Evolutionary conservation across 2,329 filamentous ascomycete species (phyloP), one percentile per base, ranked within the genome.

Genomic region (Waltergamsia citrina): DNA sequence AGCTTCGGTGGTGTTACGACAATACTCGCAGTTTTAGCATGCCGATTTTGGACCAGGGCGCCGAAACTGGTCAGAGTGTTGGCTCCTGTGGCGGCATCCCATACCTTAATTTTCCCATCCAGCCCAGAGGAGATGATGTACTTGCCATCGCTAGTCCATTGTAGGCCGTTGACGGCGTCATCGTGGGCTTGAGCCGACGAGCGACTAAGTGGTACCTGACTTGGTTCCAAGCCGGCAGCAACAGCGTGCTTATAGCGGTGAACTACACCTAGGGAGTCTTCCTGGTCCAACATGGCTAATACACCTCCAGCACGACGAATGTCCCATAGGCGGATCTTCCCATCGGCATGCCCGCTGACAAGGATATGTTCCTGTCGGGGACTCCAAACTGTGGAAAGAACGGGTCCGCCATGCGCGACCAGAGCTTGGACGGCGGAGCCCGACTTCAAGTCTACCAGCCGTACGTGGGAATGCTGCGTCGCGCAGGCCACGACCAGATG

Each of bases 41-140:
- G 78, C 43, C 62, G 69, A 52, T 95, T 95, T 46, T 79, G 81
- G 26, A 95, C 69, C 19, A 78, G 69, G 1, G 88, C 84, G 0
- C 87, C 87, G 50, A 95, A 96, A 53, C 81, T 88, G 0, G 83
- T 84, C 6, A 95, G 73, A 1, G 85, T 93, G 54, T 96, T 95
- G 14, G 81, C 81, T 3, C 87, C 86, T 0, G 76, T 85, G 1
- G 68, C 68, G 2, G 83, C 75, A 51, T 94, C 74, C 90, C 90
- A 96, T 2, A 95, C 84, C 5, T 88, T 74, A 41, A 96, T 80
- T 7, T 81, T 75, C 32, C 84, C 71, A 52, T 96, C 92, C 38
- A 93, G 82, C 0, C 87, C 88, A 3, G 84, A 73, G 1, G 83
- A 86, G 10, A 95, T 67, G 14, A 96, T 67, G 50, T 82, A 79